Conservation (phyloP, 1,139 yeast genomes). For the Blastobotrys raffinosifermentans region DNA sequence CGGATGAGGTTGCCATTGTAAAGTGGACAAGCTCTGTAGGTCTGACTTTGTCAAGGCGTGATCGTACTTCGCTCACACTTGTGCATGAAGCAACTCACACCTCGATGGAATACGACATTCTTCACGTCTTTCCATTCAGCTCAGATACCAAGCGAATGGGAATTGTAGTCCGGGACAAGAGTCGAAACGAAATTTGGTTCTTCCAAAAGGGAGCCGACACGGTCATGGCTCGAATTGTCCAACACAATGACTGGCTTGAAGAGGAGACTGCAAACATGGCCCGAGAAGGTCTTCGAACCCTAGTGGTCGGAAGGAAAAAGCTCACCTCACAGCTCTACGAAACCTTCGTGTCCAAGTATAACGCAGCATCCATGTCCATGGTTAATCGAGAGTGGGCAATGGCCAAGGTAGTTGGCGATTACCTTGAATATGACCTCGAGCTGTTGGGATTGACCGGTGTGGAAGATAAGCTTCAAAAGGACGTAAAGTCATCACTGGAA, state of each 20-base stretch:
- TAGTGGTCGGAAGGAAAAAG: conserved; percentile 82
- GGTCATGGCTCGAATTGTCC: conserved; percentile 84
- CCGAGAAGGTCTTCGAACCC: conserved; percentile 91
- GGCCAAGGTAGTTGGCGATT: conserved; percentile 60
- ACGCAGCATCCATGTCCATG: conserved; percentile 74
- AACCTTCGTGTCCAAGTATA: conserved; percentile 58
- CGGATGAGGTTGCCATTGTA: conserved; percentile 97
- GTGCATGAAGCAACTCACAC: conserved; percentile 57
- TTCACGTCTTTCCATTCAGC: conserved; percentile 86
- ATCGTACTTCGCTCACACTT: conserved; percentile 66
- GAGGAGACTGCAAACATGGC: conserved; percentile 99
- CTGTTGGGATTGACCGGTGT: conserved; percentile 93
- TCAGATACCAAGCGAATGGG: conserved; percentile 98
- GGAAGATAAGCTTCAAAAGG: conserved; percentile 87
- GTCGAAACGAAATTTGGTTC: conserved; percentile 71
- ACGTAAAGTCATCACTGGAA: conserved; percentile 89
- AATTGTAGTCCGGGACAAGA: conserved; percentile 60
- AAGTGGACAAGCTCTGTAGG: conserved; percentile 88
- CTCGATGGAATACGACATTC: conserved; percentile 54
- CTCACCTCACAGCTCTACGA: conserved; percentile 50
- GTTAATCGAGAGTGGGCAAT: conserved; percentile 66
- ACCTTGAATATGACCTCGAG: conserved; percentile 78
- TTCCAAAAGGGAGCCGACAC: conserved; percentile 95
- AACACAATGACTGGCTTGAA: conserved; percentile 88
- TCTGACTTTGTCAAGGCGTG: conserved; percentile 69